Conservation (phyloP, 371 early-diverging fungal genomes). For the Rhizopus arrhizus region DNA sequence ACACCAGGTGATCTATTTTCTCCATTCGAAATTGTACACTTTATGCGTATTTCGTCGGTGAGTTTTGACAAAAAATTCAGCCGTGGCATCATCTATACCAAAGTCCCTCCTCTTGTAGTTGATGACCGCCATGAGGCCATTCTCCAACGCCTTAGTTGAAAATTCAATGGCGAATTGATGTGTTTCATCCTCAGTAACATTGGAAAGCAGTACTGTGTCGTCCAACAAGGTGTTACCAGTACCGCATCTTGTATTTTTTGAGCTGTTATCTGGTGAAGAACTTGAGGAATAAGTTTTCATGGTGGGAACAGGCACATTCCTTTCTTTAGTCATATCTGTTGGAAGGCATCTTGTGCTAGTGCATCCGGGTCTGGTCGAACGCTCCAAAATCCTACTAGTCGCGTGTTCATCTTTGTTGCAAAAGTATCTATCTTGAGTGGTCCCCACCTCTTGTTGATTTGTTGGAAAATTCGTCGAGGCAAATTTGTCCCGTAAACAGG, state of each 20-base stretch:
- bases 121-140: constrained; percentile 10
- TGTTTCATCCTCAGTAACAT: constrained; percentile 2
- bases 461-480: neutral
- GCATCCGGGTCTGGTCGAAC: constrained; percentile 28
- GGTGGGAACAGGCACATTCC: constrained; percentile 8
- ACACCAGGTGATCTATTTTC: constrained; percentile 5
- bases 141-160: neutral
- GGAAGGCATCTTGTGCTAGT: constrained; percentile 23
- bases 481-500: constrained; percentile 9
- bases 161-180: neutral
- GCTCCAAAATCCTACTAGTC: constrained; percentile 22
- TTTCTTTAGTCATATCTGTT: neutral
- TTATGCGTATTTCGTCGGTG: neutral
- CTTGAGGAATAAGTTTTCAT: constrained; percentile 10
- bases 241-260: neutral
- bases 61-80: neutral
- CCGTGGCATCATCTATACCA: neutral
- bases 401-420: constrained; percentile 18
- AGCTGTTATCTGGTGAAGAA: neutral
- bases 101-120: neutral
- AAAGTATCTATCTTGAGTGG: constrained; percentile 31
- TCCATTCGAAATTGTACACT: constrained; percentile 9
- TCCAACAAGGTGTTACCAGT: constrained; percentile 29
- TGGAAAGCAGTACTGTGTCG: constrained; percentile 25
- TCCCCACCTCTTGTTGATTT: constrained; percentile 5